Evolutionary conservation across 345 rosid genomes (phyloP).

Genomic region (Gossypium longicalyx): DNA sequence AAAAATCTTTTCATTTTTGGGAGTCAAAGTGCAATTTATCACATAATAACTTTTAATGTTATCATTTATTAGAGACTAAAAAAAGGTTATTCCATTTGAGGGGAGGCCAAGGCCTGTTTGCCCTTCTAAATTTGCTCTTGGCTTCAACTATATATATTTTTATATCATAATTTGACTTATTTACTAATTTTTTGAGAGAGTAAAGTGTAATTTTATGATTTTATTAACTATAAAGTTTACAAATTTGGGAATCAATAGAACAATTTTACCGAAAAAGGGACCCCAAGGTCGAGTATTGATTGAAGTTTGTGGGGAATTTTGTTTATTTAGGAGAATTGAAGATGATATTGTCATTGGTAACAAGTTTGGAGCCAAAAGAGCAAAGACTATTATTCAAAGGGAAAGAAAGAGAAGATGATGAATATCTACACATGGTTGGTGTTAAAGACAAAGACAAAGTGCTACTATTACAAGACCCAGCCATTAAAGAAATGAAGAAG

Average conservation of each 20-base stretch:
- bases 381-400: conserved; percentile 85
- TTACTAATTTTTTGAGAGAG: too few species aligned
- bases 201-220: too few species aligned
- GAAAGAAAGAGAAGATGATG: conserved; percentile 75
- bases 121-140: too few species aligned
- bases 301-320: background rate
- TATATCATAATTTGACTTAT: background rate
- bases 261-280: too few species aligned
- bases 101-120: too few species aligned
- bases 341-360: conserved; percentile 61
- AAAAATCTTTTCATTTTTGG: too few species aligned
- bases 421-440: conserved; percentile 88
- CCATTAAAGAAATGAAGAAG: conserved; percentile 66
- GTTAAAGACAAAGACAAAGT: conserved; percentile 83
- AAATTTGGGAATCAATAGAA: too few species aligned
- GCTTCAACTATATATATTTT: background rate
- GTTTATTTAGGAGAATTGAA: conserved; percentile 61
- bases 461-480: conserved; percentile 77
- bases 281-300: background rate
- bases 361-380: conserved; percentile 67
- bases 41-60: too few species aligned
- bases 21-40: too few species aligned
- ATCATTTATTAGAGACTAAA: too few species aligned
- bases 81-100: too few species aligned
- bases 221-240: too few species aligned